Evolutionary conservation across 768 basidiomycete species (phyloP), one percentile per base, ranked within the genome.

Genomic region (Postia placenta): DNA sequence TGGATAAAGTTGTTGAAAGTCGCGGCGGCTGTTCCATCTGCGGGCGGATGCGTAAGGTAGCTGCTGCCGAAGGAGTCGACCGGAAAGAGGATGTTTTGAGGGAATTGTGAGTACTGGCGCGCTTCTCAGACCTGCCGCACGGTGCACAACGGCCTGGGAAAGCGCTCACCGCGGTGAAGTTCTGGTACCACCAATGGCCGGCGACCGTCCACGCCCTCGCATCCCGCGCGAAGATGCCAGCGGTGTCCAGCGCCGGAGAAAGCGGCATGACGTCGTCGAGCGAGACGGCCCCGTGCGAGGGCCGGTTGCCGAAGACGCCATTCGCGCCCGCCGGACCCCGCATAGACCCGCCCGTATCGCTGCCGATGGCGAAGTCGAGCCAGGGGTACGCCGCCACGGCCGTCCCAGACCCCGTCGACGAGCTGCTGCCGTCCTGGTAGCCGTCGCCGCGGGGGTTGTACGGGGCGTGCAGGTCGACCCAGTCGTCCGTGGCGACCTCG

Each of bases 391-490:
- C 56, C 9, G 60, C 59, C 20, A 57, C 42, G 14, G 56, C 56
- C 11, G 59, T 56, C 0, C 60, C 64, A 2, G 62, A 58, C 4
- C 64, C 64, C 0, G 61, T 65, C 1, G 62, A 64, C 22, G 59
- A 61, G 35, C 60, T 58, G 49, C 60, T 60, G 11, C 60, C 61
- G 36, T 65, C 64, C 47, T 64, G 64, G 47, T 65, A 63, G 9
- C 61, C 63, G 20, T 65, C 64, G 4, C 63, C 62, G n/a, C 64
- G 58, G 22, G 62, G 63, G 51, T 64, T 64, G 54, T 60, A 64
- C 42, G 64, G 63, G 23, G 62, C 56, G 39, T 63, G 61, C 11
- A 61, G 53, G 53, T 65, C 64, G 26, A 65, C 61, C 64, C 64
- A 65, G 53, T 65, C 64, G 28, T 53, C 61, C 20, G 64, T 65